Evolutionary conservation across 2,329 filamentous ascomycete genomes (phyloP), one percentile per base, ranked within the genome.

Genomic region (Penicillium sp.): DNA sequence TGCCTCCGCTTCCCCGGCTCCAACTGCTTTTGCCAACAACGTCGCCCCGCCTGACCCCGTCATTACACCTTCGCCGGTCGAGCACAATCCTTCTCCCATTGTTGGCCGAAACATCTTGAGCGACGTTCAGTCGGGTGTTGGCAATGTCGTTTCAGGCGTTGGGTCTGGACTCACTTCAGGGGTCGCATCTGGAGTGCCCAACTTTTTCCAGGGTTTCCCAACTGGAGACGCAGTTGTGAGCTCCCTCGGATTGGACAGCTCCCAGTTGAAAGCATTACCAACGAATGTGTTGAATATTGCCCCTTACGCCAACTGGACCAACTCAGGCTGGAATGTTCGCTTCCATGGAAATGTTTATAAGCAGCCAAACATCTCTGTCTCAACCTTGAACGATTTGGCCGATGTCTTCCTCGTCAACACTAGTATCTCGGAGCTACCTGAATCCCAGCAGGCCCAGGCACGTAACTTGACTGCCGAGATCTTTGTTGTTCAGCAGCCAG

Each of bases 261-360:
- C 40, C 4, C 48, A 58, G 0, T 42, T 59, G 26, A 46, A 43
- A 28, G 56, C 56, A 37, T 15, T 59, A 26, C 57, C 57, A 15
- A 59, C 57, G 19, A 59, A 58, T 39, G 57, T 58, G 19, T 45
- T 59, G 26, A 59, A 59, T 31, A 56, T 59, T 12, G 54, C 57
- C 32, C 57, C 53, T 10, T 85, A 85, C 57, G 86, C 76, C n/a
- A 90, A 90, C 56, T 90, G 84, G 81, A 89, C 86, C 1, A 74
- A 82, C n/a, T 69, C 81, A 51, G 84, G 84, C 31, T 90, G 87
- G 87, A 87, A 83, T 54, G 76, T 89, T 3, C 77, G 85, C 26
- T 80, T 89, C 54, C 86, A 85, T 57, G 87, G 86, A 57, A 88
- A 88, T 61, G 82, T 89, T n/a, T 90, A 83, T 75, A 89, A 88